Conservation (phyloP, 805 yeast genomes). For the Jamesozyma jinghongensis region DNA sequence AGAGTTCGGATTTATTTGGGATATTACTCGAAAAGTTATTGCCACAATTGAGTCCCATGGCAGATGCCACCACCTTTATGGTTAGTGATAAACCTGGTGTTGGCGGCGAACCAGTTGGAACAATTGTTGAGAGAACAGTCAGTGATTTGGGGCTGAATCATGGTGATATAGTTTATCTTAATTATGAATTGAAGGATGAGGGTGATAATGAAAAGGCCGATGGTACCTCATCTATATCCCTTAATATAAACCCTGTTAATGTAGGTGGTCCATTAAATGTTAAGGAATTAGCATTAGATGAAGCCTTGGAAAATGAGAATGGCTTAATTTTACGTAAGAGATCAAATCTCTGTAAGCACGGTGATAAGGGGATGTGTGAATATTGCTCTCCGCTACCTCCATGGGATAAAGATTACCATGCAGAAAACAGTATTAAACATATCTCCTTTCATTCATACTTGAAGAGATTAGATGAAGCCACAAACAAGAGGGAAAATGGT, state of each 20-base stretch:
- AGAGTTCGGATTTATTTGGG: slow-evolving; percentile 37
- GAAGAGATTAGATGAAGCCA: slow-evolving; percentile 57
- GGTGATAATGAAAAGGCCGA: not conserved
- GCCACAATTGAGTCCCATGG: slow-evolving; percentile 14
- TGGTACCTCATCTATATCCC: slow-evolving; percentile 4
- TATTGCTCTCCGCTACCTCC: slow-evolving; percentile 95
- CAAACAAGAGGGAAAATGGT: slow-evolving; percentile 48
- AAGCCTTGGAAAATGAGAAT: slow-evolving; percentile 47
- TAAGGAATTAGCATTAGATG: slow-evolving; percentile 61
- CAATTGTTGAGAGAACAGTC: slow-evolving; percentile 26
- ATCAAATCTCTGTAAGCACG: slow-evolving; percentile 69
- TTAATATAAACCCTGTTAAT: slow-evolving; percentile 4
- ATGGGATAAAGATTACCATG: slow-evolving; percentile 74
- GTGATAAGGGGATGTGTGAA: slow-evolving; percentile 95
- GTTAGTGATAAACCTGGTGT: slow-evolving; percentile 24
- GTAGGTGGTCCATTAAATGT: slow-evolving; percentile 17
- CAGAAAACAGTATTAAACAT: slow-evolving; percentile 74
- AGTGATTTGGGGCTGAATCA: slow-evolving; percentile 43
- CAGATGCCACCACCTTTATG: slow-evolving; percentile 20
- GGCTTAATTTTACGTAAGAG: slow-evolving; percentile 65
- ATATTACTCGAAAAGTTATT: slow-evolving; percentile 36
- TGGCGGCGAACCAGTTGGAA: slow-evolving; percentile 17
- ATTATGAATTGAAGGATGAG: slow-evolving; percentile 23
- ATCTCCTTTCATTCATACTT: slow-evolving; percentile 77
- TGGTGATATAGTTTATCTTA: slow-evolving; percentile 50